phyloP scores from a whole-genome alignment of 805 yeast genomes.

The Phaffomyces opuntiae region DNA sequence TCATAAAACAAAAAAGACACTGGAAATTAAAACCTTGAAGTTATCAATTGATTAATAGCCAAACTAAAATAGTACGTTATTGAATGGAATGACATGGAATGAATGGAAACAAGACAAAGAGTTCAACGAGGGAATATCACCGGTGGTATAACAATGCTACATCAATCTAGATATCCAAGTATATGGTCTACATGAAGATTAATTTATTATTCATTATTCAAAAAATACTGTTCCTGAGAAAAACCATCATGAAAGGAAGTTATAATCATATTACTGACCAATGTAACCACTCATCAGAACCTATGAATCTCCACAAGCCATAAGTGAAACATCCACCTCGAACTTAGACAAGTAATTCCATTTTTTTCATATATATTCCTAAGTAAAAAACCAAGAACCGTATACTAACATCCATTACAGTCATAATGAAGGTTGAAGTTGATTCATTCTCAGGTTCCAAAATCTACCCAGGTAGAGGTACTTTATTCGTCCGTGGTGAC shows the following conservation, averaged over 20 bases:
- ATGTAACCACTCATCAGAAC: too few species aligned
- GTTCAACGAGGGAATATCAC: neutral
- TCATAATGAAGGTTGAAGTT: slow-evolving; percentile 95
- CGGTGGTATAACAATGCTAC: too few species aligned
- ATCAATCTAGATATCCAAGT: too few species aligned
- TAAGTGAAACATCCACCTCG: too few species aligned
- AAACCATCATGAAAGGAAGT: too few species aligned
- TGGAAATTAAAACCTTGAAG: too few species aligned
- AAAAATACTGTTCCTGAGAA: too few species aligned
- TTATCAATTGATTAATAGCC: slow-evolving; percentile 3
- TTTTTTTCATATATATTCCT: neutral
- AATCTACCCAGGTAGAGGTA: slow-evolving; percentile 99
- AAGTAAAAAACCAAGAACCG: too few species aligned
- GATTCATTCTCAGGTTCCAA: slow-evolving; percentile 99
- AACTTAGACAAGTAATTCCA: neutral
- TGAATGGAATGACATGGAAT: neutral
- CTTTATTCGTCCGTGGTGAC: slow-evolving; percentile 98
- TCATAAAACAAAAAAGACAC: slow-evolving; percentile 10
- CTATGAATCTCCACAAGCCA: too few species aligned
- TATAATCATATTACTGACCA: too few species aligned
- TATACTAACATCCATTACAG: slow-evolving; percentile 14
- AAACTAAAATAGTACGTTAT: slow-evolving; percentile 19
- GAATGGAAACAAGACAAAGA: neutral
- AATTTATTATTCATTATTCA: too few species aligned
- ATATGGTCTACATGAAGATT: too few species aligned